Conservation (phyloP, 192 early-diverging fungal genomes). For the Funneliformis geosporum region DNA sequence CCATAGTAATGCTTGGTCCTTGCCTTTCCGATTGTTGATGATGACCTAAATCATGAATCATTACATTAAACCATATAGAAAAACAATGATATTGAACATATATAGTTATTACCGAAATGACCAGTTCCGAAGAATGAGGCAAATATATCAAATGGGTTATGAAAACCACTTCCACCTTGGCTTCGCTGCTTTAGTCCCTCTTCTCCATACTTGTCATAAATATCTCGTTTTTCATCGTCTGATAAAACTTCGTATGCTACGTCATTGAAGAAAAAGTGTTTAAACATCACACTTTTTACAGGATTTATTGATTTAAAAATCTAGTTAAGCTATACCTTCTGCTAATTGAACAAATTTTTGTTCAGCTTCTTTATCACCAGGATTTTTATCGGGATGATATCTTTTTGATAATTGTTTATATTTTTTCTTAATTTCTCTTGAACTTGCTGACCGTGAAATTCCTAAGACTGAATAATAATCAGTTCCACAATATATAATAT, state of each 20-base stretch:
- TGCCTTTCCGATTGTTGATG: slow-evolving; percentile 67
- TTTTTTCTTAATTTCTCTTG: slow-evolving; percentile 89
- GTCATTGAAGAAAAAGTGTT: no score
- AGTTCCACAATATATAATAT: slow-evolving; percentile 29
- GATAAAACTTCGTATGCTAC: slow-evolving; percentile 91
- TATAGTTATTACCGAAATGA: slow-evolving; percentile 50
- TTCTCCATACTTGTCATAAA: slow-evolving; percentile 94
- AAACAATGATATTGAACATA: neutral
- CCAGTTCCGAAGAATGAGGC: slow-evolving; percentile 79
- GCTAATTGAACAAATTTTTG: slow-evolving; percentile 88
- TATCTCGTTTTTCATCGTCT: slow-evolving; percentile 87
- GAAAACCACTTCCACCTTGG: slow-evolving; percentile 68
- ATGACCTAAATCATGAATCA: slow-evolving; percentile 30
- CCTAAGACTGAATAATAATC: slow-evolving; percentile 92
- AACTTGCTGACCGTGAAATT: slow-evolving; percentile 74
- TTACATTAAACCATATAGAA: neutral
- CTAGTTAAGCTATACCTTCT: slow-evolving; percentile 52
- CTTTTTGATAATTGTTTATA: slow-evolving; percentile 90
- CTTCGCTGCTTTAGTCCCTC: slow-evolving; percentile 84
- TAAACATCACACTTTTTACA: no score
- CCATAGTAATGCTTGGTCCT: slow-evolving; percentile 79
- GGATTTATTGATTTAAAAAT: neutral
- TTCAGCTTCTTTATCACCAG: slow-evolving; percentile 80
- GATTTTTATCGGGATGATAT: slow-evolving; percentile 88
- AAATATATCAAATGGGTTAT: slow-evolving; percentile 99